Evolutionary conservation across 2,329 filamentous ascomycete species (phyloP).

Genomic region (Madurella fahalii): DNA sequence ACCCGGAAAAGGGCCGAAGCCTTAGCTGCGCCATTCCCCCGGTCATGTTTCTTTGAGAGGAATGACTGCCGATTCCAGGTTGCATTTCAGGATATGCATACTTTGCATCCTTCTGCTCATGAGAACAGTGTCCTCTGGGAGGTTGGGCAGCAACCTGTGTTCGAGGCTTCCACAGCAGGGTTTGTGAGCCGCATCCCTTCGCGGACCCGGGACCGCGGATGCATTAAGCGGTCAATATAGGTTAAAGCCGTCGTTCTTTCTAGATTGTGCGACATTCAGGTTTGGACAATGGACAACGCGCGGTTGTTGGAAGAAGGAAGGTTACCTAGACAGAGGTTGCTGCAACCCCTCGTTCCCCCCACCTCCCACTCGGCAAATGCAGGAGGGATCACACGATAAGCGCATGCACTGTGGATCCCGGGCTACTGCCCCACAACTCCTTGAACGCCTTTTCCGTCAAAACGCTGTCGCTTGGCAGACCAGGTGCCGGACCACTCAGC

Average conservation of each 20-base stretch:
- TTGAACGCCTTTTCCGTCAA: slow-evolving; percentile 7
- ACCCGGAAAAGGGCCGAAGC: background rate
- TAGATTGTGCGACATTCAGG: background rate
- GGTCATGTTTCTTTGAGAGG: background rate
- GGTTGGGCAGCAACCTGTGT: no score
- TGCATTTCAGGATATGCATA: background rate
- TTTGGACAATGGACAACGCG: background rate
- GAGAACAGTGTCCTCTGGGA: no score
- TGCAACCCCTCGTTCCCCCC: background rate
- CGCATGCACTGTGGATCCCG: background rate
- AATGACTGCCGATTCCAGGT: background rate
- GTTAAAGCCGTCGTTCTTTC: background rate
- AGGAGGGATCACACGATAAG: slow-evolving; percentile 1
- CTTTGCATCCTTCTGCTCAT: no score
- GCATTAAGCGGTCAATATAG: background rate
- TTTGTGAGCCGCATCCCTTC: background rate
- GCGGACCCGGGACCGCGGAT: background rate
- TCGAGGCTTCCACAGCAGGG: no score
- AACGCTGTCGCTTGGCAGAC: slow-evolving; percentile 2
- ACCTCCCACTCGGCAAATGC: background rate
- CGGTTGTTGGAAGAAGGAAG: background rate
- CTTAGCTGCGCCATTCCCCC: no score
- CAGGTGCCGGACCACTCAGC: background rate
- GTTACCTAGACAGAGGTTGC: background rate
- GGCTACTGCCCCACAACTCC: background rate